Base-by-base conservation (phyloP, 1,284 basidiomycete species). In the Ganoderma lingzhi region DNA sequence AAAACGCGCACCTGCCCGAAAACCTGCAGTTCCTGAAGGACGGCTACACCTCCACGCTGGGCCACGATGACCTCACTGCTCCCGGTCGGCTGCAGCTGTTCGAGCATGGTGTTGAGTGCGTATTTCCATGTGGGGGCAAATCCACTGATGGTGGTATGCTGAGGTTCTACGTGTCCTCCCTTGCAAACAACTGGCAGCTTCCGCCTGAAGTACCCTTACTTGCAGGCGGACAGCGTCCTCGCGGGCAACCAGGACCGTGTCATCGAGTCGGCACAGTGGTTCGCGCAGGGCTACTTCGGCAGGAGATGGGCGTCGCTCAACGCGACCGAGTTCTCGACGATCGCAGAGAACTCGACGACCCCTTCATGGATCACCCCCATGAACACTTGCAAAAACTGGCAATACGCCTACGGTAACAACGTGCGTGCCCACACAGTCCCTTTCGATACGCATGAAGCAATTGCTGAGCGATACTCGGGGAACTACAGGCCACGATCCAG, bases 221-320 rank as follows among this genome's bases (percentile, higher is more conserved):
- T 84, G 53, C 73, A 73, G 58, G 83, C 81, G 23, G 78, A 81
- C 17, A 70, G 73, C 3, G 76, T 86, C 41, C 71, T 84, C 12
- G 84, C 82, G n/a, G 84, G 82, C 19, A 69, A 78, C n/a, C 81
- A 85, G 68, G 84, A 84, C 69, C 80, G 84, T 63, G 84, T 84
- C 39, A 70, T 84, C 23, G 84, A 86, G 70, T 83, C 81, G 6
- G 81, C 85, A 0, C 78, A 83, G 70, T 86, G 83, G 80, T 86
- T 86, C 70, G 79, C 80, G 23, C 76, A 81, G 42, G 84, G 83
- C 5, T 83, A 84, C 73, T 84, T 84, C 70, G 85, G 84, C 5
- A 79, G 78, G 6, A 32, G 73, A 60, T 81, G 77, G 78, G 72
- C 76, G 48, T 58, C 76, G 60, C 73, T 81, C 14, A 79, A 76